Conservation (phyloP, 148 eudicot species). For the Oxyria digyna region DNA sequence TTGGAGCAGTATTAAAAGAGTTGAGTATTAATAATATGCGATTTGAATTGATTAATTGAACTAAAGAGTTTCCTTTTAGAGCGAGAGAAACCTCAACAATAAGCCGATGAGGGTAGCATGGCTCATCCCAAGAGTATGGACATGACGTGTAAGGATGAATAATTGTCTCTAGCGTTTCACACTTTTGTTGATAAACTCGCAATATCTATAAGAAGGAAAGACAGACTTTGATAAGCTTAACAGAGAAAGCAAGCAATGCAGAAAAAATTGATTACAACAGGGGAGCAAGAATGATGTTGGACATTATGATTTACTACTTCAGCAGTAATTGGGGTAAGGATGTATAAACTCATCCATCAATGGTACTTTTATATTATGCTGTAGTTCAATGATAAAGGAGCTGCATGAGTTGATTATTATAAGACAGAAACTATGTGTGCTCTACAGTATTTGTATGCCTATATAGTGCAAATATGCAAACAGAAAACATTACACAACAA, state of each 20-base stretch:
- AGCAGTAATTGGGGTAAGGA: neutral
- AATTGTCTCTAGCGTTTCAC: constrained; percentile 82
- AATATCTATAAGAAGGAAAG: constrained; percentile 40
- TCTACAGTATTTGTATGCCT: neutral
- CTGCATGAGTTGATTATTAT: neutral
- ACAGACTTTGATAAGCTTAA: neutral
- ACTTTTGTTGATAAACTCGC: constrained; percentile 81
- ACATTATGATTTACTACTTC: neutral
- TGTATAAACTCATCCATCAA: neutral
- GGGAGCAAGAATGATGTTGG: neutral
- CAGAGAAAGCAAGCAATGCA: neutral
- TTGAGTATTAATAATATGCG: neutral
- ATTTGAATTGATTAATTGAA: neutral
- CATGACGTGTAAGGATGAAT: constrained; percentile 78
- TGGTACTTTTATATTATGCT: neutral
- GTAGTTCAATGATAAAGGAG: neutral
- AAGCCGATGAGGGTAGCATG: constrained; percentile 82
- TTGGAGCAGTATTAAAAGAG: constrained; percentile 10
- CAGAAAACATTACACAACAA: neutral
- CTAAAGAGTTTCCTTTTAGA: neutral
- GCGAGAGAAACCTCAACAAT: constrained; percentile 51
- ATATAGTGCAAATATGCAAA: neutral
- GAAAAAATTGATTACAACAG: neutral
- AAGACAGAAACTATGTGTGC: neutral
- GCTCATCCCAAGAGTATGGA: constrained; percentile 98